A percentile compares a stretch with the other conserved stretches of the same genome.
phyloP scores from a whole-genome alignment of 2,329 filamentous ascomycete genomes.

The Phyllosticta paracitricarpa region DNA sequence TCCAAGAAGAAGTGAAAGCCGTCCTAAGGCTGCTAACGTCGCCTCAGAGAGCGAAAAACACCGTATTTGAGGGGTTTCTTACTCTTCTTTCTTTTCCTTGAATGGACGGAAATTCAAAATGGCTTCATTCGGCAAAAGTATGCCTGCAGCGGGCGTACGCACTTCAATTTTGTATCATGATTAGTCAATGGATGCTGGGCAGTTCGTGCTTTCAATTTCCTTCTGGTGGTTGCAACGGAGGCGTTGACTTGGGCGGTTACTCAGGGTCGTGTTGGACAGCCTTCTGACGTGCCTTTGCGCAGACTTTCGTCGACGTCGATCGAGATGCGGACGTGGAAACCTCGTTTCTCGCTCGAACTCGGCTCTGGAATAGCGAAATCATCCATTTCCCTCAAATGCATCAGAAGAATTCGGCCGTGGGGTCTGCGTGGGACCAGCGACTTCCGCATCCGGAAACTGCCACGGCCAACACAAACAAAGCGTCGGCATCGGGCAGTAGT shows the following conservation, averaged over 20 bases:
- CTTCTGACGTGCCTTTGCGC: background rate
- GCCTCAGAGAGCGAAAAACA: slow-evolving; percentile 16
- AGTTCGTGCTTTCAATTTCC: background rate
- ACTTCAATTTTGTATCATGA: background rate
- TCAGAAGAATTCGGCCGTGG: background rate
- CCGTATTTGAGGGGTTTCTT: slow-evolving; percentile 11
- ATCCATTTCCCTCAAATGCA: background rate
- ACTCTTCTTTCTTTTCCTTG: slow-evolving; percentile 5
- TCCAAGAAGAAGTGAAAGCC: background rate
- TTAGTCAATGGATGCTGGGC: background rate
- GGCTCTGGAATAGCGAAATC: background rate
- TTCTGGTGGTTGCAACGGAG: background rate
- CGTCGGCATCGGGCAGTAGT: slow-evolving; percentile 1
- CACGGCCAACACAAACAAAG: slow-evolving; percentile 4
- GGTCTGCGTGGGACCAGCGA: background rate
- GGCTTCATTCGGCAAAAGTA: slow-evolving; percentile 6
- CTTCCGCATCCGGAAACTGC: slow-evolving; percentile 6
- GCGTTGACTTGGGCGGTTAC: background rate
- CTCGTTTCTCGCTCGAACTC: background rate
- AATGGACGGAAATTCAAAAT: slow-evolving; percentile 1
- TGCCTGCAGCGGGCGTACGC: background rate
- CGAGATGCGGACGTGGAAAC: background rate
- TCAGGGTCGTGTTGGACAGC: background rate
- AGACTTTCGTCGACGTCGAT: background rate
- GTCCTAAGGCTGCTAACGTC: slow-evolving; percentile 5